Evolutionary conservation across 345 rosid species (phyloP), one percentile per base, ranked within the genome.

Genomic region (Eucalyptus coolabah): DNA sequence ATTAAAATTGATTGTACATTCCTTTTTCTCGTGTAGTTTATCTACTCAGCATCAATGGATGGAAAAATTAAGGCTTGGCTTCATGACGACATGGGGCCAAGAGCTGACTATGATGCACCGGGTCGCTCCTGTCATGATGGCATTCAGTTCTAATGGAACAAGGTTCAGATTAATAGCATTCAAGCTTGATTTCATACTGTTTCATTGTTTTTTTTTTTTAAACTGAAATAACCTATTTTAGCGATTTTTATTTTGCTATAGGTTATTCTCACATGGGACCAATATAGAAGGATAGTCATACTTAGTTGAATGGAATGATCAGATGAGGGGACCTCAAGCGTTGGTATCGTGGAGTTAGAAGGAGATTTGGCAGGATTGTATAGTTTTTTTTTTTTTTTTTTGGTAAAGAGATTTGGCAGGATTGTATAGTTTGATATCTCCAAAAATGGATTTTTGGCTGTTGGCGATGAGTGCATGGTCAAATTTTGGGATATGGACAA

Each of bases 401-500:
- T n/a, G n/a, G n/a, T n/a, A n/a, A n/a, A n/a, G n/a, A n/a, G n/a
- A n/a, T n/a, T 97, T 85, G 92, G 37, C 4, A 95, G 95, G 65
- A 88, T 95, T 91, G 98, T 94, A 90, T 97, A 96, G 89, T 97
- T n/a, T 90, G 98, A 96, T 91, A 97, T 96, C 40, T 95, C 96
- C 49, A 95, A 94, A 93, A 97, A 94, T 89, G 91, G 94, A 89
- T 95, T 95, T 89, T 93, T 97, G 94, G 98, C 95, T 91, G 98
- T 94, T 91, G 97, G 98, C 85, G 98, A 97, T 85, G 98, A 97
- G 89, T 94, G 89, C 88, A 91, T 89, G 90, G 91, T 97, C 90
- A 97, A 97, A 92, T 92, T 95, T 86, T 97, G 99, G 98, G 98
- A 97, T 89, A 95, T 95, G 98, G 98, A 96, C 89, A 94, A 90